These are phyloP conservation scores for Sphaceloma murrayae DNA, from an alignment of 2,329 filamentous ascomycete genomes.

Conservation along the genomic window DNA sequence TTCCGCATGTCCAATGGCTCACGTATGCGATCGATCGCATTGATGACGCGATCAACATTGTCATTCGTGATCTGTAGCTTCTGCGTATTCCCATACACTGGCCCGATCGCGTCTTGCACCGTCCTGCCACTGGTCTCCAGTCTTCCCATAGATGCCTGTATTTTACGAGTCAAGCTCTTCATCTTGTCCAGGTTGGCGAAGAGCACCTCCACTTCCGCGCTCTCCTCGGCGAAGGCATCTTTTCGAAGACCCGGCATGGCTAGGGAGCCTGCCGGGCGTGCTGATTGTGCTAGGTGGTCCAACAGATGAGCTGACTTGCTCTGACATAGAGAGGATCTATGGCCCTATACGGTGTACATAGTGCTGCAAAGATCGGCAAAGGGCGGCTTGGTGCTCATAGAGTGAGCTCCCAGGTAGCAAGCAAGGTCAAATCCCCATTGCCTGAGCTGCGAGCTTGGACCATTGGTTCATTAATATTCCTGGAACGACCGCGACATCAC, in stretches of 20 bases:
- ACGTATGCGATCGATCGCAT: constrained; percentile 77
- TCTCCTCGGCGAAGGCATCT: constrained; percentile 54
- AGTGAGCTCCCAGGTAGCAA: too few relatives aligned
- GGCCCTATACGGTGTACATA: too few relatives aligned
- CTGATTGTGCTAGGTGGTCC: too few relatives aligned
- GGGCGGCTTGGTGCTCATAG: too few relatives aligned
- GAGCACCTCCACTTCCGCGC: constrained; percentile 57
- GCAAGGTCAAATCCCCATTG: constrained; percentile 12
- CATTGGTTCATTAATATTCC: background rate
- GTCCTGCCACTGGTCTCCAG: constrained; percentile 83
- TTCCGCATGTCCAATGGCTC: constrained; percentile 89
- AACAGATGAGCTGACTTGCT: too few relatives aligned
- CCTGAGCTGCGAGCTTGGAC: constrained; percentile 5
- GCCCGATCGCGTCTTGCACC: constrained; percentile 83
- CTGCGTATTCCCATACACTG: constrained; percentile 86
- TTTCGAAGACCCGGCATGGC: constrained; percentile 47
- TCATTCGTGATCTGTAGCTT: constrained; percentile 76
- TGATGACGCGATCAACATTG: constrained; percentile 79
- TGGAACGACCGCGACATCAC: too few relatives aligned
- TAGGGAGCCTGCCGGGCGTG: background rate
- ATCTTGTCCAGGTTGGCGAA: constrained; percentile 78
- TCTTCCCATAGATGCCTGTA: constrained; percentile 74
- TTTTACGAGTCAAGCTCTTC: constrained; percentile 86
- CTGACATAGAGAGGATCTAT: too few relatives aligned
- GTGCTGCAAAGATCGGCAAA: too few relatives aligned